Percentiles rank a stretch among this genome's conserved stretches.
Evolutionary conservation across 2,329 filamentous ascomycete genomes (phyloP).

Genomic region (Botrytis sinoallii): DNA sequence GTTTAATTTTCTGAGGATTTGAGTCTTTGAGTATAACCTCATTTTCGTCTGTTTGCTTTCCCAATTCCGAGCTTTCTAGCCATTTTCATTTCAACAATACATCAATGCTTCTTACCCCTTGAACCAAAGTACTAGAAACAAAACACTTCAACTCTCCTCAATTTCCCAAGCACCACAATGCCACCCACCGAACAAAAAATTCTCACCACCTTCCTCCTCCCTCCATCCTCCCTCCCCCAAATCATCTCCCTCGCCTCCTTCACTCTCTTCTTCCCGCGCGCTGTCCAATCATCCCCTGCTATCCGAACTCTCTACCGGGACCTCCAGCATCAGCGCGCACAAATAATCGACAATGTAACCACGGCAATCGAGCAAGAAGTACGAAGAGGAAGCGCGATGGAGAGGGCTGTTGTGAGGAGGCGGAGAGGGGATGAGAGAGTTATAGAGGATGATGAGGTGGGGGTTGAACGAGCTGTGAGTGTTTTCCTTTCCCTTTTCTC

Average conservation of each 20-base stretch:
- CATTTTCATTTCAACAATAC: not conserved
- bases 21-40: not conserved
- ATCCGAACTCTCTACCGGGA: constrained; percentile 64
- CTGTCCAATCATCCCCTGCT: constrained; percentile 38
- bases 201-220: constrained; percentile 73
- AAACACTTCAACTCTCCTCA: no score
- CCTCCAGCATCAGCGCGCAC: constrained; percentile 70
- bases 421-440: constrained; percentile 52
- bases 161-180: constrained; percentile 47
- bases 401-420: constrained; percentile 54
- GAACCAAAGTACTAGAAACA: not conserved
- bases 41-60: not conserved
- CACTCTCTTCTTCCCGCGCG: constrained; percentile 69
- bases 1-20: not conserved
- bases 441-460: constrained; percentile 60
- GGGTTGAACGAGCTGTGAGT: constrained; percentile 57
- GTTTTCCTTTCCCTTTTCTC: not conserved
- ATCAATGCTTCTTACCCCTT: not conserved
- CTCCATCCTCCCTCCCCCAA: constrained; percentile 70
- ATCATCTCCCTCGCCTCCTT: constrained; percentile 74
- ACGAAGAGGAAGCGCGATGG: constrained; percentile 56
- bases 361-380: constrained; percentile 64
- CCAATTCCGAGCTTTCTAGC: not conserved
- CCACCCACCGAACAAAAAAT: constrained; percentile 72
- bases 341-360: constrained; percentile 64